Percentiles rank a stretch among this genome's conserved stretches.
phyloP scores from a whole-genome alignment of 2,329 filamentous ascomycete genomes.

The Verticillium nubilum region DNA sequence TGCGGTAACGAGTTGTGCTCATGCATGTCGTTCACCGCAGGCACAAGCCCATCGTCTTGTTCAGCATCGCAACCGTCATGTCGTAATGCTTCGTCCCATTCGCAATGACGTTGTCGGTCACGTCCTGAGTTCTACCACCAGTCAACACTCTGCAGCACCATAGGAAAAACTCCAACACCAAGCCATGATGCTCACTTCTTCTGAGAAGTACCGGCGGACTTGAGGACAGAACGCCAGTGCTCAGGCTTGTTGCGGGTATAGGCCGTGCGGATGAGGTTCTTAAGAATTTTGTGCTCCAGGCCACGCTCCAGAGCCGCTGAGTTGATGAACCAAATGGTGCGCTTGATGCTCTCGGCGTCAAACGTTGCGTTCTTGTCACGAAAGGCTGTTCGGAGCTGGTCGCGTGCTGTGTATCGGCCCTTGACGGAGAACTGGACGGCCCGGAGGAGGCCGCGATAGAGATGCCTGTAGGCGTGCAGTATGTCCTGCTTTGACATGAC shows the following conservation, averaged over 20 bases:
- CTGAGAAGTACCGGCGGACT: background rate
- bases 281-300: conserved; percentile 67
- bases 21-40: conserved; percentile 35
- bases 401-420: conserved; percentile 55
- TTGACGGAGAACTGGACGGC: conserved; percentile 69
- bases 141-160: background rate
- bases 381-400: conserved; percentile 56
- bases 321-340: conserved; percentile 66
- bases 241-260: conserved; percentile 26
- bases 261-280: conserved; percentile 55
- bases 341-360: conserved; percentile 47
- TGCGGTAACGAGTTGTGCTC: no score
- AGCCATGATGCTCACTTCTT: conserved; percentile 11
- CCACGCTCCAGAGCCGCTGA: conserved; percentile 59
- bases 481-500: conserved; percentile 36
- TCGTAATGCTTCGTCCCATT: conserved; percentile 57
- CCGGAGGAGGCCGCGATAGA: conserved; percentile 62
- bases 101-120: conserved; percentile 11
- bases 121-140: background rate
- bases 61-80: conserved; percentile 66
- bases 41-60: conserved; percentile 66
- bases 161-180: background rate
- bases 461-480: conserved; percentile 61
- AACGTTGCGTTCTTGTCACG: conserved; percentile 39
- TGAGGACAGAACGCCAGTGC: conserved; percentile 14